Evolutionary conservation across 192 early-diverging fungal genomes (phyloP), one percentile per base, ranked within the genome.

Genomic region (Coemansia guatemalensis): DNA sequence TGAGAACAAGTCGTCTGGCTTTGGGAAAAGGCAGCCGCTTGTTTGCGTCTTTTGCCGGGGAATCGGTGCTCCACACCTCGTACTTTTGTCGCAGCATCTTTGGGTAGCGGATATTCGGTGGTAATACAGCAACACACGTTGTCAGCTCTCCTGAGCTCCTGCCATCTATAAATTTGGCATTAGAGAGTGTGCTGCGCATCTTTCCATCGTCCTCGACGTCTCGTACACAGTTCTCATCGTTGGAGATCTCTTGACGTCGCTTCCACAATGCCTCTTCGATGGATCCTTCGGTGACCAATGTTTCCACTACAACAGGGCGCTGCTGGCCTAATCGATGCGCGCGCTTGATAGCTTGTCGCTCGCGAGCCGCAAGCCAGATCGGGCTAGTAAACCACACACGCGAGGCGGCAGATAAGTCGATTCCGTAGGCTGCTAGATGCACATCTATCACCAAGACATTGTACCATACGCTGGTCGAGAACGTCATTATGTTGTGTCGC

Each of bases 301-400:
- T 81, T 24, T 81, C 78, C 5, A 81, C 68, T 50, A 63, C 65
- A 8, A 81, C 78, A 11, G 69, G 69, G 1, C 62, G 54, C 41
- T 21, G 82, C 64, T 89, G 89, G 7, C 93, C 93, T 21, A 95
- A 85, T 27, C 93, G 77, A 59, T 93, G 92, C 0, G 93, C 93
- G 4, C 93, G 86, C 68, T 92, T 93, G 67, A 95, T 88, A 0
- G 93, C 93, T 59, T 95, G 93, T 23, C 86, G 83, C 68, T 90
- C 88, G 55, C 85, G 86, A 0, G 85, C 89, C 1, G 83, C 67
- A 59, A 88, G 75, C 90, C 88, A 90, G 18, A 92, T 87, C 0
- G 90, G 90, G 12, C 87, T 89, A 9, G 88, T 69, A 58, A 90
- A 90, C 70, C 85, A 90, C 14, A 90, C 86, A 0, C 88, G 83